Evolutionary conservation across 139 green algal species (phyloP).

Genomic region (Gonium pectorale): DNA sequence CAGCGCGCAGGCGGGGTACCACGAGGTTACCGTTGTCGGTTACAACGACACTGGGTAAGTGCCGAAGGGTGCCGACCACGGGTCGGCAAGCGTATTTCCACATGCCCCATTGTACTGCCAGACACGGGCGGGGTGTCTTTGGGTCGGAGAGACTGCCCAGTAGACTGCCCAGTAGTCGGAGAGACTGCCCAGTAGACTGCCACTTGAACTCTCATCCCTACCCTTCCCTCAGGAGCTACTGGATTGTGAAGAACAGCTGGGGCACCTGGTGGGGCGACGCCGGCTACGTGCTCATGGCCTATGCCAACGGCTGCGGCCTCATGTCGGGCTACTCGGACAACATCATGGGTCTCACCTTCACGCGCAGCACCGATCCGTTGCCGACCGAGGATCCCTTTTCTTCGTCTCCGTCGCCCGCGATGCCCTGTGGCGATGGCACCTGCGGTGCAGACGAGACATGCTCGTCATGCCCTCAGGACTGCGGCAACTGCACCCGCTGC

Average conservation of each 20-base stretch:
- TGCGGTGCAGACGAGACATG: slow-evolving; percentile 6
- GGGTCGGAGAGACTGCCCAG: neutral
- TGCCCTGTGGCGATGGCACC: neutral
- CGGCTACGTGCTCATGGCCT: slow-evolving; percentile 78
- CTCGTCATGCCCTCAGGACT: neutral
- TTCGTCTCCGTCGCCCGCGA: neutral
- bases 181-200: neutral
- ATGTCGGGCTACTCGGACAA: slow-evolving; percentile 7
- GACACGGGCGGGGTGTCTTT: neutral
- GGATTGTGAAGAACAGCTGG: slow-evolving; percentile 97
- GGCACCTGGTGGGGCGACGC: slow-evolving; percentile 88
- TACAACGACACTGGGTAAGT: slow-evolving; percentile 34
- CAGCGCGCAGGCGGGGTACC: slow-evolving; percentile 9
- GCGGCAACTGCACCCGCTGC: neutral
- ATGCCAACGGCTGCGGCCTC: neutral
- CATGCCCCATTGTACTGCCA: neutral
- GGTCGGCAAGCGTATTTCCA: neutral
- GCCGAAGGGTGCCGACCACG: neutral
- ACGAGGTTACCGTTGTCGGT: slow-evolving; percentile 6
- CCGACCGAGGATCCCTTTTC: neutral
- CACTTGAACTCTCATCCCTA: neutral
- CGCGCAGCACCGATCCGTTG: neutral
- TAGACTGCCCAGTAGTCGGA: neutral
- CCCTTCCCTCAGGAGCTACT: slow-evolving; percentile 72
- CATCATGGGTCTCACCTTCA: neutral